These are phyloP conservation scores for Stentor roeselii DNA, from an alignment of 73 alveolate species.

Conservation along the genomic window DNA sequence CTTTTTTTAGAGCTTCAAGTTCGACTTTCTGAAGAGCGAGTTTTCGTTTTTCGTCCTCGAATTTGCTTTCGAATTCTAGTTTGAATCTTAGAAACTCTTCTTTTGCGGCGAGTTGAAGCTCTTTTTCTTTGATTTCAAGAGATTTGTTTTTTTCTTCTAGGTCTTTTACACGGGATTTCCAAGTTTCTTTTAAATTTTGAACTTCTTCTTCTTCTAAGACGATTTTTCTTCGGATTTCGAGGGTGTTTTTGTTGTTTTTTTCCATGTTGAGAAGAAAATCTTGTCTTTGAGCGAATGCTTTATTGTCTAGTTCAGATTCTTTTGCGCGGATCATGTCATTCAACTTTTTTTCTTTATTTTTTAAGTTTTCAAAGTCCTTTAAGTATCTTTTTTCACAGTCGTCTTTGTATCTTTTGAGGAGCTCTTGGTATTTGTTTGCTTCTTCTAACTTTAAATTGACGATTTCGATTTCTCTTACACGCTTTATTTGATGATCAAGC, in stretches of 20 bases:
- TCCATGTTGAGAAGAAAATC: constrained; percentile 49
- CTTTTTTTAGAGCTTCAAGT: constrained; percentile 53
- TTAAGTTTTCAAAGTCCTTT: constrained; percentile 48
- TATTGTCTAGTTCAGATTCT: constrained; percentile 54
- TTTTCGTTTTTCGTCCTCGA: constrained; percentile 44
- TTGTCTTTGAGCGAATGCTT: constrained; percentile 50
- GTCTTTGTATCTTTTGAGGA: constrained; percentile 48
- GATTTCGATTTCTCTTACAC: constrained; percentile 55
- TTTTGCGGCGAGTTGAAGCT: constrained; percentile 23
- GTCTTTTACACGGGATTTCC: constrained; percentile 35
- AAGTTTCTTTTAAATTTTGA: constrained; percentile 35
- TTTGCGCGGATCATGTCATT: constrained; percentile 36
- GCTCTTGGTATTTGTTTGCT: constrained; percentile 48
- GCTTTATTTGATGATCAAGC: constrained; percentile 43
- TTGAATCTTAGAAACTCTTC: constrained; percentile 46
- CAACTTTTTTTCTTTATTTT: constrained; percentile 45
- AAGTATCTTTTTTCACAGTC: constrained; percentile 48
- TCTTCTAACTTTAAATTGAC: constrained; percentile 50
- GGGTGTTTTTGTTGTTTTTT: constrained; percentile 36
- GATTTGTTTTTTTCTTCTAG: constrained; percentile 45
- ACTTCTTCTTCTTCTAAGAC: constrained; percentile 53
- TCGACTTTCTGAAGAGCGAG: constrained; percentile 38
- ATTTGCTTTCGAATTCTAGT: constrained; percentile 41
- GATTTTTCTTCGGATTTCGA: constrained; percentile 42
- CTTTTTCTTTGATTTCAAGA: constrained; percentile 34